Evolutionary conservation across 176 grass and related monocot species (phyloP), one percentile per base, ranked within the genome.

Genomic region (Cocos nucifera): DNA sequence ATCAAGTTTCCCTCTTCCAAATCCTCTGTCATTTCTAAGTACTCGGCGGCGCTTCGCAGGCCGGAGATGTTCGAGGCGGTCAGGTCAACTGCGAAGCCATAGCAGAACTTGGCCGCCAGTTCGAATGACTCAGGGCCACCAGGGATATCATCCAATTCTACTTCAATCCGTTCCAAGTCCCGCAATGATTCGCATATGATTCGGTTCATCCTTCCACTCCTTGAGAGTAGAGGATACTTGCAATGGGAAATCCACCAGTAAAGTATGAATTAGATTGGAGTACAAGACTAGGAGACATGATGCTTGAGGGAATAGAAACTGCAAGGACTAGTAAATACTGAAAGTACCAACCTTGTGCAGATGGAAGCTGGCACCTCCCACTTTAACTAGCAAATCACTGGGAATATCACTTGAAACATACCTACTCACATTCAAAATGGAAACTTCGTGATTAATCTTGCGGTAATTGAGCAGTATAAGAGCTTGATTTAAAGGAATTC

Each of bases 1-100:
- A 98, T 92, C 67, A 98, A 75, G 73, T 98, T 98, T 6, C 93
- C 93, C 67, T 98, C 93, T 70, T 92, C 93, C 79, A 98, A 67
- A 59, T 98, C 93, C 81, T 98, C 93, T 19, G 87, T 98, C 93
- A 98, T 98, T 61, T 98, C 93, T 63, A 98, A 73, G 79, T 86
- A 98, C 74, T 98, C 87, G 7, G 93, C 93, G 4, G 93, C 78
- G 49, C 88, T 92, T 17, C 87, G 87, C 21, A 98, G 93, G 0
- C 87, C 87, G 22, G 93, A 91, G 78, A 98, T 98, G 84, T 89
- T 98, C 26, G 63, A 26, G 50, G 87, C 84, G 29, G 84, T 89
- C 35, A 98, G 84, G 79, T 98, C 93, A 3, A 98, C 93, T 4
- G 93, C 87, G 53, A 98, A 88, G 28, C 84, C 93, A 65, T 98